Conservation (phyloP, 179 eudicot species). For the Pouteria campechiana region DNA sequence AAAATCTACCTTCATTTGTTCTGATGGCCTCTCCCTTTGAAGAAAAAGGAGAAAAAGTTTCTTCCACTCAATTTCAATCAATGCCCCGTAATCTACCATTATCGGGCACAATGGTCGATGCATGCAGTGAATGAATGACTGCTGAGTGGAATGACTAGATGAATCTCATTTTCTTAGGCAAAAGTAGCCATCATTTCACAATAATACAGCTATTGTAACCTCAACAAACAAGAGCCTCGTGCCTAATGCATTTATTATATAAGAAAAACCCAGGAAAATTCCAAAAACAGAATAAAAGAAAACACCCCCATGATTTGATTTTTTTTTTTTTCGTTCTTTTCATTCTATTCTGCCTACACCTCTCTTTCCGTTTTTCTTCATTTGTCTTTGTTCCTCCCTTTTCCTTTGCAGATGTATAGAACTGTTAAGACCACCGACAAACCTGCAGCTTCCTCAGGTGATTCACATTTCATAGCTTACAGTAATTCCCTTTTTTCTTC, state of each 20-base stretch:
- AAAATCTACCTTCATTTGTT: no score
- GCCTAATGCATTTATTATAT: no score
- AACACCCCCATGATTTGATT: no score
- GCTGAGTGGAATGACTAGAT: neutral
- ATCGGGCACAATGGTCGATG: slow-evolving; percentile 44
- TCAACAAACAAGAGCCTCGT: slow-evolving; percentile 30
- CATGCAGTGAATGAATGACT: slow-evolving; percentile 10
- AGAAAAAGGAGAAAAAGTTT: no score
- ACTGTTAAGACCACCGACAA: slow-evolving; percentile 55
- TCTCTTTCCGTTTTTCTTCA: no score
- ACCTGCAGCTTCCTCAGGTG: slow-evolving; percentile 53
- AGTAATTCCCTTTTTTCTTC: no score
- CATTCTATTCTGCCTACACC: no score
- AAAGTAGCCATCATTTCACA: slow-evolving; percentile 35
- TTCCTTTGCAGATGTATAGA: slow-evolving; percentile 40
- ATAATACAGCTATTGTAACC: slow-evolving; percentile 21
- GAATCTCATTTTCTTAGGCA: slow-evolving; percentile 8
- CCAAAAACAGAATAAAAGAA: slow-evolving; percentile 2
- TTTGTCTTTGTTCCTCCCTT: neutral
- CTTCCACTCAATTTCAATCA: no score
- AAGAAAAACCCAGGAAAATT: slow-evolving; percentile 8
- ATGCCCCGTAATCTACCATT: no score
- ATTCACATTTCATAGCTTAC: slow-evolving; percentile 2
- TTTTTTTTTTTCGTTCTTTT: neutral
- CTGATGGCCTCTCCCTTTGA: no score